Evolutionary conservation across 2,329 filamentous ascomycete genomes (phyloP).

Genomic region (Arachnomyces sp.): DNA sequence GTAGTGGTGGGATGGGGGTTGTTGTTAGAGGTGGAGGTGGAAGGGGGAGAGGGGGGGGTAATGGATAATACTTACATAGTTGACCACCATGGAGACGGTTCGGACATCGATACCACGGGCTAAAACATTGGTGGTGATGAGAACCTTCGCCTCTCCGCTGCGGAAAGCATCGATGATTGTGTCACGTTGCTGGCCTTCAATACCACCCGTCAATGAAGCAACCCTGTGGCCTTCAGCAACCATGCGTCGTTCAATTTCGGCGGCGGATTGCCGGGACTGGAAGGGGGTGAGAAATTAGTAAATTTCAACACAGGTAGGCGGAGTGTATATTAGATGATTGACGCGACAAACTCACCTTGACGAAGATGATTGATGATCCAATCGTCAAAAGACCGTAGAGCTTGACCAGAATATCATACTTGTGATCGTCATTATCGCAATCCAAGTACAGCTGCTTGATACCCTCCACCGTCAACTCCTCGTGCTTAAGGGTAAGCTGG

Average conservation of each 20-base stretch:
- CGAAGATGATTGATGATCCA: slow-evolving; percentile 95
- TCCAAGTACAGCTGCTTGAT: slow-evolving; percentile 98
- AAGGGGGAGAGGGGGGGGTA: no score
- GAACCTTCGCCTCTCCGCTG: slow-evolving; percentile 77
- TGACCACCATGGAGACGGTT: slow-evolving; percentile 94
- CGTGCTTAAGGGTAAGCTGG: slow-evolving; percentile 75
- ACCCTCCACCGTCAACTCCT: slow-evolving; percentile 90
- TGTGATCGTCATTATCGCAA: slow-evolving; percentile 70
- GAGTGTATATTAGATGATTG: no score
- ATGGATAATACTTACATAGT: slow-evolving; percentile 73
- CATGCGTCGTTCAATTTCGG: slow-evolving; percentile 80
- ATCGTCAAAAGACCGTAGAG: slow-evolving; percentile 96
- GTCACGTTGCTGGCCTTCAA: slow-evolving; percentile 78
- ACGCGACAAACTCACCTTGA: slow-evolving; percentile 54
- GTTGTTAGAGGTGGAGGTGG: neutral
- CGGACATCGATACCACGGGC: slow-evolving; percentile 90
- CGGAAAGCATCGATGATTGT: slow-evolving; percentile 79
- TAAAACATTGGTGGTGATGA: slow-evolving; percentile 95
- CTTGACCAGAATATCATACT: slow-evolving; percentile 81
- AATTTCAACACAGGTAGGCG: neutral
- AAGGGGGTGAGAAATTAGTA: slow-evolving; percentile 13
- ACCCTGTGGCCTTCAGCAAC: slow-evolving; percentile 82
- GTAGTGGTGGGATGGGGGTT: neutral
- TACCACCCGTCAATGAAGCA: slow-evolving; percentile 77
- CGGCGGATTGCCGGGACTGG: slow-evolving; percentile 79